Evolutionary conservation across 768 basidiomycete genomes (phyloP), one percentile per base, ranked within the genome.

Genomic region (Boletus rubroflammeus): DNA sequence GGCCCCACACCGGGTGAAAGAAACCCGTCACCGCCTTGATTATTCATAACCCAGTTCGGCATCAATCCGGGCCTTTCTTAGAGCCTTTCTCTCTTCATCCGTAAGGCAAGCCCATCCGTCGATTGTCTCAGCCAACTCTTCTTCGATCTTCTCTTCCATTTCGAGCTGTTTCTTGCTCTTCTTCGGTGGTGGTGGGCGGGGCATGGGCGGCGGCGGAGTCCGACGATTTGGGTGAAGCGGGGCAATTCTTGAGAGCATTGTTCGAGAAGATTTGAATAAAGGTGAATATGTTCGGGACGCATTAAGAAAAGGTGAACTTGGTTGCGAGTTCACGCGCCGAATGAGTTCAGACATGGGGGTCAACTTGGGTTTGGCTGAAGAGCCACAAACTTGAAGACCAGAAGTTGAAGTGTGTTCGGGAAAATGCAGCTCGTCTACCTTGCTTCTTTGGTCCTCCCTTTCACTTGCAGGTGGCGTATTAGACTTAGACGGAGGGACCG

Each of bases 111-210:
- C 77, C 72, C 86, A 81, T 17, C 88, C 89, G 11, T 88, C 87
- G 3, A 87, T 73, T 40, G 76, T 82, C 57, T 91, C 89, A 25
- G 86, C 75, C 53, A 91, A 70, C 71, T 92, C 88, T 67, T 88
- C 82, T 65, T 90, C 88, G 80, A 90, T 90, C 62, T 78, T 80
- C 67, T 91, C 89, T 70, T 91, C 89, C 63, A 80, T 70, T 62
- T 84, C 81, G 23, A 87, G 69, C 70, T 88, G 82, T 67, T 90
- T 91, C 76, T 90, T 90, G 48, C 82, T 84, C 75, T 91, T 91
- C 72, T 84, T 88, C 57, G 78, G 81, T 42, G 84, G 83, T 5
- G 87, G 86, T 0, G 83, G 83, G 5, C 82, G 81, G 1, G 89
- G 89, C 2, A 75, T 77, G 0, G 86, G 85, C 0, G 86, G 88